phyloP scores from a whole-genome alignment of 1,284 basidiomycete genomes.

The Ceraceosorus bombacis region DNA sequence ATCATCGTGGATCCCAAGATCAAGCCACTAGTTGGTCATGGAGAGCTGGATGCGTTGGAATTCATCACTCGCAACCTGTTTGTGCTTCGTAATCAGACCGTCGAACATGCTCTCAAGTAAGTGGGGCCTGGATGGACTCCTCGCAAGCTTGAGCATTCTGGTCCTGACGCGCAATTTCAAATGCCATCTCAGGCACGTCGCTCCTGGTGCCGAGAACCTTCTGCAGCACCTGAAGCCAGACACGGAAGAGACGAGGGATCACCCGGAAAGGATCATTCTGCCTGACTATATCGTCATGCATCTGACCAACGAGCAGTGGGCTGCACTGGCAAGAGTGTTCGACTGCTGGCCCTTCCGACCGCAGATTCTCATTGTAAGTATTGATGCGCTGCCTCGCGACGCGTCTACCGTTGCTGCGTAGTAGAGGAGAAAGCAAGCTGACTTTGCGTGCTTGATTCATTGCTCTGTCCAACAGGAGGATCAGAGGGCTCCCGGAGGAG shows the following conservation, averaged over 20 bases:
- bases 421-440: no score
- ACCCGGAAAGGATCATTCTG: constrained; percentile 21
- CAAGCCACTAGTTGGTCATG: constrained; percentile 19
- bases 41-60: constrained; percentile 39
- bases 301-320: constrained; percentile 41
- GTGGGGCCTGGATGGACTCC: background rate
- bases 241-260: constrained; percentile 17
- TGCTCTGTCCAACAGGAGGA: no score
- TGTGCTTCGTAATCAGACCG: constrained; percentile 26
- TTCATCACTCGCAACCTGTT: constrained; percentile 42
- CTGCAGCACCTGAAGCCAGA: constrained; percentile 28
- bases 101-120: constrained; percentile 33
- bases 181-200: constrained; percentile 14
- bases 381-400: no score
- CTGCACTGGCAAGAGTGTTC: constrained; percentile 35
- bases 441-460: no score
- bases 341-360: constrained; percentile 46
- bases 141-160: no score
- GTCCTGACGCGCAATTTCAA: background rate
- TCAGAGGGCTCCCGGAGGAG: no score
- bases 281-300: constrained; percentile 27
- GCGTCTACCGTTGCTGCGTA: no score
- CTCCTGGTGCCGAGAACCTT: constrained; percentile 38
- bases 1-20: constrained; percentile 33
- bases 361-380: constrained; percentile 6